Conservation (phyloP, 2,329 filamentous ascomycete species). For the Emmonsia crescens region DNA sequence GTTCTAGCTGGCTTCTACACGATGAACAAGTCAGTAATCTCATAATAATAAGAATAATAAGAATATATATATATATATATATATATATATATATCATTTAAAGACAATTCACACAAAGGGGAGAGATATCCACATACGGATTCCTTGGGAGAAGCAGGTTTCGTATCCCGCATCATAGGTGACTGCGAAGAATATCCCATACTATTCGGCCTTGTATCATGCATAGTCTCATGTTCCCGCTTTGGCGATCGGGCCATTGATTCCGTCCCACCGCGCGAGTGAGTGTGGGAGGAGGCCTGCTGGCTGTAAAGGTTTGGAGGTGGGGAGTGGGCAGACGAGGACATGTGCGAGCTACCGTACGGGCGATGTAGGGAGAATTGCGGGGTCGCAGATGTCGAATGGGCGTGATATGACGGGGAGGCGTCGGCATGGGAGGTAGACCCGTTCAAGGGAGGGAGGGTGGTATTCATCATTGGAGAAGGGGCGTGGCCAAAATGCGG, state of each 20-base stretch:
- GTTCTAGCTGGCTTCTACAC: slow-evolving; percentile 59
- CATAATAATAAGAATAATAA: background rate
- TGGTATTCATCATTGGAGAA: slow-evolving; percentile 17
- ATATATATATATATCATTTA: background rate
- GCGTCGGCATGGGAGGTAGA: slow-evolving; percentile 24
- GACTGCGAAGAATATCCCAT: slow-evolving; percentile 24
- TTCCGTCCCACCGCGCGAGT: slow-evolving; percentile 28
- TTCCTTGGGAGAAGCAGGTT: slow-evolving; percentile 29
- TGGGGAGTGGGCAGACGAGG: slow-evolving; percentile 25
- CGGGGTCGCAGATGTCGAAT: slow-evolving; percentile 22
- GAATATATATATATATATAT: background rate
- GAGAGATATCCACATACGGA: slow-evolving; percentile 23
- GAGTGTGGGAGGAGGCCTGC: slow-evolving; percentile 30
- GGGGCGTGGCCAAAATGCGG: slow-evolving; percentile 13
- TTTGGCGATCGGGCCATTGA: slow-evolving; percentile 33
- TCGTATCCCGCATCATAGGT: slow-evolving; percentile 23
- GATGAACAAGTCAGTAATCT: slow-evolving; percentile 13
- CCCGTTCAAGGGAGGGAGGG: slow-evolving; percentile 32
- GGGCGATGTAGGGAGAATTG: slow-evolving; percentile 26
- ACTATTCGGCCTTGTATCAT: slow-evolving; percentile 22
- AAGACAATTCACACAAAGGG: background rate
- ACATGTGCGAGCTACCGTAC: slow-evolving; percentile 25
- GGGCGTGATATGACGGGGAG: slow-evolving; percentile 27
- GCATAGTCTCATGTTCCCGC: slow-evolving; percentile 29
- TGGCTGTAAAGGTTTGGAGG: slow-evolving; percentile 24